Evolutionary conservation across 345 rosid genomes (phyloP).

Genomic region (Viola odorata): DNA sequence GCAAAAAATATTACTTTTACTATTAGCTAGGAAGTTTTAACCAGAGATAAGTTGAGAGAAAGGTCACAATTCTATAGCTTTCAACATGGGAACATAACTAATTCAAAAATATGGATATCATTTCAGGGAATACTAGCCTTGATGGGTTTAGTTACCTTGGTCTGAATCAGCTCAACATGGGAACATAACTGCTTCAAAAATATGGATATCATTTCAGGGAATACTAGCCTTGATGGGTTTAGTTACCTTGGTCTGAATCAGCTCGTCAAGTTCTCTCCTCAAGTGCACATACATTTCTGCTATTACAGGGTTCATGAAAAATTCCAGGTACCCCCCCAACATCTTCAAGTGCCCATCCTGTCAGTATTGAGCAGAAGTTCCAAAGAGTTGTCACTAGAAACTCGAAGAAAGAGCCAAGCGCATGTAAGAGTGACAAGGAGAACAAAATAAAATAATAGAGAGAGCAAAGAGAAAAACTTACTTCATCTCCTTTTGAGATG

Average conservation of each 20-base stretch:
- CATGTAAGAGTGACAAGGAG: no score
- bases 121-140: neutral
- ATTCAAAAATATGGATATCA: neutral
- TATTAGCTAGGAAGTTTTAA: neutral
- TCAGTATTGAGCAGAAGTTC: neutral
- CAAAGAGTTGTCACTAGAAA: no score
- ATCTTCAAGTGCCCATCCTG: slow-evolving; percentile 92
- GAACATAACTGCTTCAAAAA: neutral
- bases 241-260: slow-evolving; percentile 73
- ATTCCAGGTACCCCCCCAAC: slow-evolving; percentile 88
- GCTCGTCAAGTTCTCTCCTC: slow-evolving; percentile 76
- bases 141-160: slow-evolving; percentile 49
- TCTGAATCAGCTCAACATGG: slow-evolving; percentile 48
- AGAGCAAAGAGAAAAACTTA: slow-evolving; percentile 22
- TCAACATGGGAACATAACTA: neutral
- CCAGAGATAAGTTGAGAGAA: neutral
- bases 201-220: no score
- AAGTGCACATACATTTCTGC: slow-evolving; percentile 57
- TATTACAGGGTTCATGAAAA: slow-evolving; percentile 63
- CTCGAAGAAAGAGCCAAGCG: no score
- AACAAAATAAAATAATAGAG: neutral
- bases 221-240: neutral
- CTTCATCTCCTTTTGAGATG: slow-evolving; percentile 56
- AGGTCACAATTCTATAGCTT: neutral
- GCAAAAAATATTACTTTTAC: slow-evolving; percentile 14